Conservation (phyloP, 805 yeast species). For the Candida morakotiae region DNA sequence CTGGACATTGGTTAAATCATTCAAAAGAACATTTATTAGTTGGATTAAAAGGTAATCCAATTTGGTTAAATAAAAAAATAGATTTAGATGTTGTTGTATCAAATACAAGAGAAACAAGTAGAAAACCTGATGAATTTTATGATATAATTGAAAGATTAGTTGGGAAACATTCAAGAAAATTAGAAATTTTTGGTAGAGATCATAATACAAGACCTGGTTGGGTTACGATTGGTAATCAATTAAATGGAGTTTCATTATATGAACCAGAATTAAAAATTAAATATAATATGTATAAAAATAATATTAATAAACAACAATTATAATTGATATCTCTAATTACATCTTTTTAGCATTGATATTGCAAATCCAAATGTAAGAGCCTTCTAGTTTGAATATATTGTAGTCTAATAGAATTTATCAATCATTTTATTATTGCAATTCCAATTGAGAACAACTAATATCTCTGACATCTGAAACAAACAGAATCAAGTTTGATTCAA, state of each 20-base stretch:
- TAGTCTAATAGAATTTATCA: no score
- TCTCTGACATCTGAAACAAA: no score
- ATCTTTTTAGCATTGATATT: no score
- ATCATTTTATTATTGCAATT: no score
- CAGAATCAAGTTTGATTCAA: no score
- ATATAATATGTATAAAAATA: conserved; percentile 24
- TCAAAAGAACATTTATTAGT: conserved; percentile 87
- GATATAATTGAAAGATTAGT: conserved; percentile 82
- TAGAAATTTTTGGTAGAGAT: conserved; percentile 86
- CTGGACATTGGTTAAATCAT: conserved; percentile 97
- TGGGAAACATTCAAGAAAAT: conserved; percentile 70
- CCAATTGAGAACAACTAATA: no score
- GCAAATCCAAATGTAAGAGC: no score
- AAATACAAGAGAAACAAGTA: conserved; percentile 79
- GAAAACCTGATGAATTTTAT: conserved; percentile 89
- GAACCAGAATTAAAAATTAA: conserved; percentile 53
- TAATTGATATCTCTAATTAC: no score
- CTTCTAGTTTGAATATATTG: no score
- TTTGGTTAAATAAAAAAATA: conserved; percentile 61
- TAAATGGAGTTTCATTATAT: conserved; percentile 53
- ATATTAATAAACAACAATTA: no score
- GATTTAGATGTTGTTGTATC: conserved; percentile 81
- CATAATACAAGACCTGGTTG: conserved; percentile 88
- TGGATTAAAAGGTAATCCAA: conserved; percentile 77
- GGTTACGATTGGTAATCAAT: conserved; percentile 83